phyloP scores from a whole-genome alignment of 805 yeast species.

The Starmerella asiatica region DNA sequence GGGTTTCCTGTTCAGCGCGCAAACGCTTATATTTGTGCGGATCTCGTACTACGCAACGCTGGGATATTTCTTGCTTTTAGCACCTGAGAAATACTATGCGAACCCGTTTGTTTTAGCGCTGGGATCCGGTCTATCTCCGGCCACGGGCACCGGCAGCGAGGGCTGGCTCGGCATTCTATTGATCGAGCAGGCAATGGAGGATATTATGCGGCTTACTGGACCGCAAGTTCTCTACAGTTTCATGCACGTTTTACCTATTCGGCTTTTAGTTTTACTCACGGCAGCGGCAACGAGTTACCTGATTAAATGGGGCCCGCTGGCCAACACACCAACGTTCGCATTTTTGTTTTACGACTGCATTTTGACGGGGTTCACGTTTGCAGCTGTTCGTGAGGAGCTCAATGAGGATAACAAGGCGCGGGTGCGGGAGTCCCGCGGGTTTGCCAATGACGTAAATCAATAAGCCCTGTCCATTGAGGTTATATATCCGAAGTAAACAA shows the following conservation, averaged over 20 bases:
- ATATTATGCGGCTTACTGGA: slow-evolving; percentile 20
- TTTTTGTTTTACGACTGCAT: slow-evolving; percentile 25
- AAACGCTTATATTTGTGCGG: slow-evolving; percentile 10
- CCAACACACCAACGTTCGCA: slow-evolving; percentile 24
- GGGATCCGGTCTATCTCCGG: slow-evolving; percentile 19
- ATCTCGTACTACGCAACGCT: slow-evolving; percentile 21
- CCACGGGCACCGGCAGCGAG: slow-evolving; percentile 19
- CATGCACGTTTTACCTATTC: slow-evolving; percentile 22
- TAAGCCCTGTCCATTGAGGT: too few relatives aligned
- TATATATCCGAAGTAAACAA: too few relatives aligned
- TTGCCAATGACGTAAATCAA: slow-evolving; percentile 2
- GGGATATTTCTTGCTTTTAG: slow-evolving; percentile 23
- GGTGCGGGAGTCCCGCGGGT: slow-evolving; percentile 20
- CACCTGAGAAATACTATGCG: slow-evolving; percentile 21
- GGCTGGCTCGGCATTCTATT: slow-evolving; percentile 24
- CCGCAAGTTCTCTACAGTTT: slow-evolving; percentile 19
- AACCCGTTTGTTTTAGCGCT: slow-evolving; percentile 22
- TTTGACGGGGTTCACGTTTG: slow-evolving; percentile 24
- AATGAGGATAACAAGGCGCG: slow-evolving; percentile 22
- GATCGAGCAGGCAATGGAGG: slow-evolving; percentile 21
- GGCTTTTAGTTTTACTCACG: slow-evolving; percentile 22
- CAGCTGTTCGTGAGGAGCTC: slow-evolving; percentile 26
- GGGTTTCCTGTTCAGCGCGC: slow-evolving; percentile 5
- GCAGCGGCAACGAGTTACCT: slow-evolving; percentile 20
- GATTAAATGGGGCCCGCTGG: slow-evolving; percentile 16